Conservation (phyloP, 345 rosid genomes). For the Salix viminalis region DNA sequence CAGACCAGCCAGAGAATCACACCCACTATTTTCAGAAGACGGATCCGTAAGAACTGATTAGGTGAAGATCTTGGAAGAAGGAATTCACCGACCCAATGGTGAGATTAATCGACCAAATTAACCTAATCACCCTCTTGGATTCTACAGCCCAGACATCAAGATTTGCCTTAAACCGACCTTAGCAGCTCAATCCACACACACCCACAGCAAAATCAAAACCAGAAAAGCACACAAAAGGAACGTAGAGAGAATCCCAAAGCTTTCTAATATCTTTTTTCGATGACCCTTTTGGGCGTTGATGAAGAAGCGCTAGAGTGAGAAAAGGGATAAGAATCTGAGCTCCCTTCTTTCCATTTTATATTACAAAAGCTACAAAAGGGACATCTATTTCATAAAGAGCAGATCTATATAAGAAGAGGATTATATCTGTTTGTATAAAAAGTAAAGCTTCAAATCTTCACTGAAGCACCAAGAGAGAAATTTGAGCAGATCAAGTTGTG, state of each 20-base stretch:
- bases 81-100: neutral
- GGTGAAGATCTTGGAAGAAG: conserved; percentile 5
- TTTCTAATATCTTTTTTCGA: neutral
- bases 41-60: conserved; percentile 47
- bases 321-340: conserved; percentile 9
- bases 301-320: neutral
- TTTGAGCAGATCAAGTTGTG: conserved; percentile 17
- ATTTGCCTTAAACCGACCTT: conserved; percentile 3
- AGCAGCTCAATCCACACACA: conserved; percentile 3
- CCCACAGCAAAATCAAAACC: neutral
- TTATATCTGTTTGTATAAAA: neutral
- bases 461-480: neutral
- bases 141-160: neutral
- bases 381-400: neutral
- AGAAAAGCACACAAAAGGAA: neutral
- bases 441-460: neutral
- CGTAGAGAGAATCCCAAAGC: neutral
- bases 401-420: conserved; percentile 9
- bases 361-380: conserved; percentile 10
- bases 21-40: conserved; percentile 51
- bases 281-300: neutral
- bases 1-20: conserved; percentile 70
- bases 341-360: conserved; percentile 12
- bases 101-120: neutral
- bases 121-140: conserved; percentile 1